Evolutionary conservation across 257 asterid genomes (phyloP).

Genomic region (Paraleonurus japonicus): DNA sequence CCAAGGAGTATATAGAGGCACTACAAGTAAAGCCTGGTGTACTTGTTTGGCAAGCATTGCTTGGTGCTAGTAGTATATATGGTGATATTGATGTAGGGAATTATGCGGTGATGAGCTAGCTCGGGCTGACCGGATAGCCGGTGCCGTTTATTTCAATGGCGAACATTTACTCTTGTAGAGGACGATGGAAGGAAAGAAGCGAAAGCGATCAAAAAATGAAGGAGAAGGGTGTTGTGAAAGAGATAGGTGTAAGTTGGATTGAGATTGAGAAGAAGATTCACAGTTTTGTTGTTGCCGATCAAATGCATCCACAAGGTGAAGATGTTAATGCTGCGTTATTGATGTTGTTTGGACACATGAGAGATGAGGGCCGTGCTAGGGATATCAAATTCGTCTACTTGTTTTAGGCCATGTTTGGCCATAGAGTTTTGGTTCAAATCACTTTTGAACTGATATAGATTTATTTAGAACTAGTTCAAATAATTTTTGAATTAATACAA

Average conservation of each 20-base stretch:
- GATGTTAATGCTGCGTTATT: constrained; percentile 34
- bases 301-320: constrained; percentile 52
- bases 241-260: constrained; percentile 76
- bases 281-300: constrained; percentile 72
- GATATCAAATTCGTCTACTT: constrained; percentile 14
- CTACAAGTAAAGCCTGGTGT: constrained; percentile 55
- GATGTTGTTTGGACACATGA: constrained; percentile 55
- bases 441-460: no score
- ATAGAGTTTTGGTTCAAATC: not conserved
- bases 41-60: constrained; percentile 80
- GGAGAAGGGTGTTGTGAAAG: constrained; percentile 60
- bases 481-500: no score
- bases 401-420: not conserved
- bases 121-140: constrained; percentile 49
- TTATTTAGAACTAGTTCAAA: no score
- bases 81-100: constrained; percentile 60
- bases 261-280: constrained; percentile 62
- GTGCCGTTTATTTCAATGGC: constrained; percentile 70
- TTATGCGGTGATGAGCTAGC: constrained; percentile 65
- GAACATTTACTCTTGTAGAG: constrained; percentile 64
- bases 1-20: constrained; percentile 57
- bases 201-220: constrained; percentile 60
- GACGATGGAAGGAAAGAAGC: constrained; percentile 86
- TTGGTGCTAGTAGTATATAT: constrained; percentile 67
- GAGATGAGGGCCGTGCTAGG: constrained; percentile 48